Evolutionary conservation across 2,329 filamentous ascomycete genomes (phyloP), one percentile per base, ranked within the genome.

Genomic region (Pseudogymnoascus sp.): DNA sequence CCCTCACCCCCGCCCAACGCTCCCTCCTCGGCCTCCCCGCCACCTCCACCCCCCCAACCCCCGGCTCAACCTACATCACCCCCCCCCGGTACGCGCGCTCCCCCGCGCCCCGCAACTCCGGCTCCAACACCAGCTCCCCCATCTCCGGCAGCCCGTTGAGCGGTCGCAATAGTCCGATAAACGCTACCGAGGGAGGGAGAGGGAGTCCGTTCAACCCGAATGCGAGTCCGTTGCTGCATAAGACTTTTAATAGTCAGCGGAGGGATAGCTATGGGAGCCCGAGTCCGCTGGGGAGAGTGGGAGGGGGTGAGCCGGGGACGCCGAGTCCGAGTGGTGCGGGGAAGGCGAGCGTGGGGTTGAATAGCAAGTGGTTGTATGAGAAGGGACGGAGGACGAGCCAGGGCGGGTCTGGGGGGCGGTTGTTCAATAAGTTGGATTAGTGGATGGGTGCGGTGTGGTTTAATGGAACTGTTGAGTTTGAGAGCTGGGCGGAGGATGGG

Each of bases 351-450:
- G 85, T 95, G 61, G 86, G 86, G 0, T 72, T 97, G 72, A 97
- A 93, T 75, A 96, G 86, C 77, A 96, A 94, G 77, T 97, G 93
- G 93, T 76, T 97, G 65, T 97, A 96, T 72, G 91, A 97, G 75
- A 90, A 87, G 76, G 88, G 89, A 70, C 78, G 86, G 73, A 73
- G 85, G 59, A 72, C 70, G 44, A 72, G 69, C 61, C 71, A 70
- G 12, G 71, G 72, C 11, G 72, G 65, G 37, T 38, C 69, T 50
- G 50, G 50, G 5, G 50, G 50, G 5, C 65, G 67, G 28, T 61
- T 71, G 47, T 73, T 70, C 62, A 60, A 56, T 56, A 56, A 56
- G 50, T 56, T 56, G 50, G 50, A 56, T 8, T 56, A 56, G 50
- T 18, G 28, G 47, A 25, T 16, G 25, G 50, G 4, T 56, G 28